These are phyloP conservation scores for Pleurotus tuber-regium DNA, from an alignment of 768 basidiomycete species.

Conservation along the genomic window DNA sequence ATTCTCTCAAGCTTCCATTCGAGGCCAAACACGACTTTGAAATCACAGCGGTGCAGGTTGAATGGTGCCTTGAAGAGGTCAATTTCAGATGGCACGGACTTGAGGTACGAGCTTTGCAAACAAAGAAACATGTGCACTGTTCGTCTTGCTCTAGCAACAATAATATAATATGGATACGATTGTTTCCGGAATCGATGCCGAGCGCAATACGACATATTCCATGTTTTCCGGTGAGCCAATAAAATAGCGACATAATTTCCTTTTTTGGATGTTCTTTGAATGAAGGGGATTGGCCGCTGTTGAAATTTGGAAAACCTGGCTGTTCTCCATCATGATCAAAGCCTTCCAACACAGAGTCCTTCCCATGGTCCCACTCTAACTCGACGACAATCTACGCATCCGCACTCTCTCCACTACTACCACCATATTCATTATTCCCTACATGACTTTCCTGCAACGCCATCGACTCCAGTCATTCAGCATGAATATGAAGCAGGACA, in stretches of 20 bases:
- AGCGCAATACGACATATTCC: background rate
- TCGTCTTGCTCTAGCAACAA: too few relatives aligned
- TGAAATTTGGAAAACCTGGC: constrained; percentile 1
- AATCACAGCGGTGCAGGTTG: too few relatives aligned
- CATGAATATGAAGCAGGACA: constrained; percentile 7
- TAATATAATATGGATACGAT: too few relatives aligned
- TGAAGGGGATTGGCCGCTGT: constrained; percentile 6
- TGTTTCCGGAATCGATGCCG: background rate
- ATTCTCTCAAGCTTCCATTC: too few relatives aligned
- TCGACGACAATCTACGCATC: background rate
- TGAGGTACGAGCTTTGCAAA: too few relatives aligned
- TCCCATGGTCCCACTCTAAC: constrained; percentile 5
- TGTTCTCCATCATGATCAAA: constrained; percentile 9
- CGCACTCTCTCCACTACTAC: constrained; percentile 1
- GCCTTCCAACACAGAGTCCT: constrained; percentile 5
- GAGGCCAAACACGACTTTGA: too few relatives aligned
- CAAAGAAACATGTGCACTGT: too few relatives aligned
- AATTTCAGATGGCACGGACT: too few relatives aligned
- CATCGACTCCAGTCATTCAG: constrained; percentile 7
- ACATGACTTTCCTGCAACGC: constrained; percentile 9
- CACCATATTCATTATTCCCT: background rate
- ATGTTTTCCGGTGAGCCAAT: constrained; percentile 1
- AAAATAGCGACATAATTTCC: background rate
- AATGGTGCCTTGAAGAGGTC: too few relatives aligned
- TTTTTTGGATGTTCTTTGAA: background rate